Conservation (phyloP, 805 yeast species). For the Candida corydali region DNA sequence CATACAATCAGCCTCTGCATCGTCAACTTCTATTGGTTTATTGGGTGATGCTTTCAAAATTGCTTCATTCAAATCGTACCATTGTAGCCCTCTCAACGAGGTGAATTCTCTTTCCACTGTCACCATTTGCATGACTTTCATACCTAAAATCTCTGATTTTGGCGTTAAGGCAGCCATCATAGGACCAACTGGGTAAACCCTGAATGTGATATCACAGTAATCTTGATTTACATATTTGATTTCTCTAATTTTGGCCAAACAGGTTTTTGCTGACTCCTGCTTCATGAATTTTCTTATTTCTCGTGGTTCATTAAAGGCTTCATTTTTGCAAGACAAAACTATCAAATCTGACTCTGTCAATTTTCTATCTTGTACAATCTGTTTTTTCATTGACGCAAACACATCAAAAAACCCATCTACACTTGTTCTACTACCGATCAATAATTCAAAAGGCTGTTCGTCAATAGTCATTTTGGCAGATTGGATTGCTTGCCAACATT, state of each 20-base stretch:
- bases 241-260: slow-evolving; percentile 78
- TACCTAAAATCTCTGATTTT: slow-evolving; percentile 57
- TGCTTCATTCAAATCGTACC: slow-evolving; percentile 68
- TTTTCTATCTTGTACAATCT: slow-evolving; percentile 46
- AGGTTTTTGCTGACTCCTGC: slow-evolving; percentile 39
- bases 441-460: slow-evolving; percentile 57
- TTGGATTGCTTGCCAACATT: slow-evolving; percentile 90
- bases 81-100: slow-evolving; percentile 75
- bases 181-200: slow-evolving; percentile 55
- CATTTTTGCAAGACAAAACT: slow-evolving; percentile 43
- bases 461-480: slow-evolving; percentile 64
- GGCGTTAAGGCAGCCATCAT: slow-evolving; percentile 58
- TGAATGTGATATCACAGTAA: slow-evolving; percentile 67
- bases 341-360: slow-evolving; percentile 75
- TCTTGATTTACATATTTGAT: slow-evolving; percentile 63
- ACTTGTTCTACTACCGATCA: slow-evolving; percentile 75
- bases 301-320: slow-evolving; percentile 10
- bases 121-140: slow-evolving; percentile 80
- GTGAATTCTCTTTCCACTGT: slow-evolving; percentile 92
- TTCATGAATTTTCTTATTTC: slow-evolving; percentile 24
- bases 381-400: slow-evolving; percentile 63
- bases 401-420: slow-evolving; percentile 88
- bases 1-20: slow-evolving; percentile 35
- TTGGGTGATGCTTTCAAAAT: slow-evolving; percentile 68
- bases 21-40: slow-evolving; percentile 29